Percentiles rank a stretch among this genome's conserved stretches.
These are phyloP conservation scores for Salvia sclarea DNA, from an alignment of 305 asterid species.

Conservation along the genomic window DNA sequence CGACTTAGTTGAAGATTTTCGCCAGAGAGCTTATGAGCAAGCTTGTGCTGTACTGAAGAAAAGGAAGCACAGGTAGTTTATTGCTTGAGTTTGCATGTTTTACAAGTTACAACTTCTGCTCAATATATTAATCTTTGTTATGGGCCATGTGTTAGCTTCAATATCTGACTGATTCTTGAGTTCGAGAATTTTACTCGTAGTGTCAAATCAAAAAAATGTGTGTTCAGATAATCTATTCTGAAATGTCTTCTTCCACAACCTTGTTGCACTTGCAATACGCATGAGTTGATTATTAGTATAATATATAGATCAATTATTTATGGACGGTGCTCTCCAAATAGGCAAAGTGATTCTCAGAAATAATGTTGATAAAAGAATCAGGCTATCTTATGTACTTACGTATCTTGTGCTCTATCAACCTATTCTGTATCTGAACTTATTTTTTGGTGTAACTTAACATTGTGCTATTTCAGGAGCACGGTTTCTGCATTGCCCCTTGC, in stretches of 20 bases:
- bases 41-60: slow-evolving; percentile 64
- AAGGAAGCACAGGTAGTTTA: slow-evolving; percentile 67
- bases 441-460: slow-evolving; percentile 28
- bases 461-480: slow-evolving; percentile 58
- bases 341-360: background rate
- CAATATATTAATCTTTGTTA: background rate
- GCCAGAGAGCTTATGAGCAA: slow-evolving; percentile 78
- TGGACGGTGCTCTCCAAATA: slow-evolving; percentile 2
- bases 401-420: slow-evolving; percentile 12
- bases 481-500: slow-evolving; percentile 67
- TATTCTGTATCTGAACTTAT: background rate
- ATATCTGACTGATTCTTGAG: slow-evolving; percentile 2
- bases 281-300: background rate
- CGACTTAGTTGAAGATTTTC: slow-evolving; percentile 73
- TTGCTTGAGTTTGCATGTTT: slow-evolving; percentile 24
- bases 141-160: background rate
- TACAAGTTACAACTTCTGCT: slow-evolving; percentile 5
- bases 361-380: slow-evolving; percentile 10
- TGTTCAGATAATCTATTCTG: slow-evolving; percentile 7
- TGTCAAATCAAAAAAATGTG: background rate
- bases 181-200: background rate
- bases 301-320: background rate
- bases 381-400: slow-evolving; percentile 7
- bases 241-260: slow-evolving; percentile 7
- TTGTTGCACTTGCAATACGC: background rate